Evolutionary conservation across 768 basidiomycete species (phyloP).

Genomic region (Tephrocybe sp.): DNA sequence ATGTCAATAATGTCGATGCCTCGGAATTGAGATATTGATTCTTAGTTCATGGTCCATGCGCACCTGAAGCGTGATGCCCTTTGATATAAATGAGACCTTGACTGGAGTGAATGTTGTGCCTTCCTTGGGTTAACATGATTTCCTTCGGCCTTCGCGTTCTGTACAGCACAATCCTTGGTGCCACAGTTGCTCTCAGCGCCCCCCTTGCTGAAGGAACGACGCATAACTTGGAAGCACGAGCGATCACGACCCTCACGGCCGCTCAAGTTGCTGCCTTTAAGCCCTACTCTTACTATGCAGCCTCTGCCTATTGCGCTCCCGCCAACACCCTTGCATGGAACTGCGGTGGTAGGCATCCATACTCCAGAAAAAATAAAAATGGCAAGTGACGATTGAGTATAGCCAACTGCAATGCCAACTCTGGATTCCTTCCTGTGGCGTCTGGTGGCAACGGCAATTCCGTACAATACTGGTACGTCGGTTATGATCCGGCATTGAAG

Average conservation of each 20-base stretch:
- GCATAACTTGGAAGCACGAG: slow-evolving; percentile 10
- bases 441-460: slow-evolving; percentile 44
- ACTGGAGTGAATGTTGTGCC: neutral
- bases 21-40: neutral
- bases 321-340: slow-evolving; percentile 39
- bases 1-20: neutral
- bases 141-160: slow-evolving; percentile 1
- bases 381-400: neutral
- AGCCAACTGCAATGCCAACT: slow-evolving; percentile 47
- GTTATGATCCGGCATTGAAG: slow-evolving; percentile 19
- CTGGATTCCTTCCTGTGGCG: slow-evolving; percentile 39
- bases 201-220: slow-evolving; percentile 5
- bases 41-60: neutral
- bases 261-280: slow-evolving; percentile 35
- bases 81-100: neutral
- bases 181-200: slow-evolving; percentile 5
- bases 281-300: slow-evolving; percentile 43
- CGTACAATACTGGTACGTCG: slow-evolving; percentile 39
- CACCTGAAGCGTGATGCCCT: too few relatives aligned
- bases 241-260: slow-evolving; percentile 28
- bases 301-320: slow-evolving; percentile 41
- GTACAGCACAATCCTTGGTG: slow-evolving; percentile 6
- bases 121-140: slow-evolving; percentile 2
- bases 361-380: too few relatives aligned
- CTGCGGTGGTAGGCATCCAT: slow-evolving; percentile 39